Evolutionary conservation across 140 eudicot genomes (phyloP).

Genomic region (Ambrosia hybrid): DNA sequence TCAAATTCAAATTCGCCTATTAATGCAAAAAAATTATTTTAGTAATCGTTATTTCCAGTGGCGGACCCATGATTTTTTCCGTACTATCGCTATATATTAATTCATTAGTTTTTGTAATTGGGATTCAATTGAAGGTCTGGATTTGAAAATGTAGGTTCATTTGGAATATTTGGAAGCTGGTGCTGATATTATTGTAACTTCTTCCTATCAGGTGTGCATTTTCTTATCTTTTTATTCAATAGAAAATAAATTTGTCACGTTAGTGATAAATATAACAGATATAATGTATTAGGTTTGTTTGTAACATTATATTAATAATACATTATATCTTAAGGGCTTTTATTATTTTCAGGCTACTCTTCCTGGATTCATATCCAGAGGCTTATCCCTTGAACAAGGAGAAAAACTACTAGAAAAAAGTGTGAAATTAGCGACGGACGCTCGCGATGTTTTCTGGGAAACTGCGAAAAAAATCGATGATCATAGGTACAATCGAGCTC

Average conservation of each 20-base stretch:
- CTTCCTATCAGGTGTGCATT: constrained; percentile 75
- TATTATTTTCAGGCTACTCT: constrained; percentile 59
- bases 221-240: background rate
- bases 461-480: constrained; percentile 23
- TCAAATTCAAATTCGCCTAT: no score
- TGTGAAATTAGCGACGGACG: constrained; percentile 60
- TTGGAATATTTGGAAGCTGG: constrained; percentile 89
- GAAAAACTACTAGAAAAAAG: constrained; percentile 62
- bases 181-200: constrained; percentile 82
- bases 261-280: no score
- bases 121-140: background rate
- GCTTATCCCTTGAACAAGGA: constrained; percentile 69
- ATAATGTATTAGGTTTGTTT: no score
- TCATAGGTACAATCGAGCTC: constrained; percentile 55
- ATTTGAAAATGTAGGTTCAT: constrained; percentile 58
- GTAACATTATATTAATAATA: no score
- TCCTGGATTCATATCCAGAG: constrained; percentile 81
- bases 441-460: constrained; percentile 75
- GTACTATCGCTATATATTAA: no score
- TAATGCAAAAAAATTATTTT: no score
- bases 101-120: background rate
- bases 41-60: no score
- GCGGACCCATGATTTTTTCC: no score
- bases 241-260: no score
- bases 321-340: background rate